Conservation (phyloP, 768 basidiomycete genomes). For the Naematelia encephala region DNA sequence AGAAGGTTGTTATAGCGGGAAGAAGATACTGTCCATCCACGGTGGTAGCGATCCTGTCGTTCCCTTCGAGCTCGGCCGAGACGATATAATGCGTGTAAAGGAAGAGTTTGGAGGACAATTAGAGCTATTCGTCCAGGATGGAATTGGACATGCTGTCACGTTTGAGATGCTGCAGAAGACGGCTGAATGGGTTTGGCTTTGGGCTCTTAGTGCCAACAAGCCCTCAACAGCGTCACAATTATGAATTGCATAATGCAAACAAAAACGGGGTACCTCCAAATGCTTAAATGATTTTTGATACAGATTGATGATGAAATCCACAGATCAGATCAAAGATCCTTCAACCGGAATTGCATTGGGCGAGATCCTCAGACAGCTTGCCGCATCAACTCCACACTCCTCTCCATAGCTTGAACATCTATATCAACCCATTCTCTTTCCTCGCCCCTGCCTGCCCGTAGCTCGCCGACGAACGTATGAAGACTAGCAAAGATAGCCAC, state of each 20-base stretch:
- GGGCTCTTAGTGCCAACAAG: constrained; percentile 21
- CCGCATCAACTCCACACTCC: background rate
- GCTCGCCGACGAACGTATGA: background rate
- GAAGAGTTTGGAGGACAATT: constrained; percentile 59
- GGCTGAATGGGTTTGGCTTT: constrained; percentile 47
- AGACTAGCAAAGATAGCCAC: background rate
- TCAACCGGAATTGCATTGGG: background rate
- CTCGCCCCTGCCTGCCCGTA: background rate
- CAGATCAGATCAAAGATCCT: background rate
- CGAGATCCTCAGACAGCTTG: background rate
- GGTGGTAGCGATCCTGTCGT: constrained; percentile 66
- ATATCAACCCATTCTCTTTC: background rate
- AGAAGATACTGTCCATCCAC: constrained; percentile 69
- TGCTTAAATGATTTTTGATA: too few species aligned
- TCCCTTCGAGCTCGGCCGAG: constrained; percentile 60
- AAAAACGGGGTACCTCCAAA: too few species aligned
- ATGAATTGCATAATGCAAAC: background rate
- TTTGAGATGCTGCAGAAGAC: constrained; percentile 59
- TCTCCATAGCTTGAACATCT: background rate
- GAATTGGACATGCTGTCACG: constrained; percentile 64
- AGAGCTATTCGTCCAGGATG: constrained; percentile 58
- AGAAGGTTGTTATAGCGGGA: constrained; percentile 60
- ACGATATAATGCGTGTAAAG: constrained; percentile 59
- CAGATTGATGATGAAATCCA: too few species aligned
- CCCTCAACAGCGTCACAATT: background rate